Percentiles rank a stretch among this genome's conserved stretches.
phyloP scores from a whole-genome alignment of 176 grass and related monocot species.

The Oryza glaberrima region DNA sequence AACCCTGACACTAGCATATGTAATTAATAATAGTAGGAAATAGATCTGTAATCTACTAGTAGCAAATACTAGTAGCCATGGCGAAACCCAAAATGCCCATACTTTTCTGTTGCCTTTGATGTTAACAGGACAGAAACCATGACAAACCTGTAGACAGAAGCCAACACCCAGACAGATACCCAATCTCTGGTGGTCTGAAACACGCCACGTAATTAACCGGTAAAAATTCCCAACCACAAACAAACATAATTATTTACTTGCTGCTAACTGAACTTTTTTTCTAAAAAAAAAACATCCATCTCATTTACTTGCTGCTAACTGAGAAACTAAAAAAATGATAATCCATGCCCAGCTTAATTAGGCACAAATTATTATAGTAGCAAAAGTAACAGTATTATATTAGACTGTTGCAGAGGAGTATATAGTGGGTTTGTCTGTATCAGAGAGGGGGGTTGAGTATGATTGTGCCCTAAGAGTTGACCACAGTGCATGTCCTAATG shows the following conservation, averaged over 20 bases:
- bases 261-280: background rate
- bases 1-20: background rate
- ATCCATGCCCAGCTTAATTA: background rate
- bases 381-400: slow-evolving; percentile 15
- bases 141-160: slow-evolving; percentile 1
- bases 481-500: slow-evolving; percentile 40
- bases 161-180: background rate
- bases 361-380: slow-evolving; percentile 7
- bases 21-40: background rate
- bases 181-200: background rate
- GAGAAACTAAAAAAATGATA: background rate
- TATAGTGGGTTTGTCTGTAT: slow-evolving; percentile 60
- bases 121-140: background rate
- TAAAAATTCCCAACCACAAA: background rate
- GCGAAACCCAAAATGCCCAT: background rate
- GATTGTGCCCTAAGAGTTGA: slow-evolving; percentile 63
- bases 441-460: slow-evolving; percentile 33
- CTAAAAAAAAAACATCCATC: background rate
- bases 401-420: slow-evolving; percentile 26
- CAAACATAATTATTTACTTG: background rate
- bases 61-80: background rate
- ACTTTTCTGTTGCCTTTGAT: slow-evolving; percentile 1
- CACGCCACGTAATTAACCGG: background rate
- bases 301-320: background rate
- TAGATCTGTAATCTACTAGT: too few species aligned